phyloP scores from a whole-genome alignment of 2,329 filamentous ascomycete genomes.

The Coniochaeta sp. region DNA sequence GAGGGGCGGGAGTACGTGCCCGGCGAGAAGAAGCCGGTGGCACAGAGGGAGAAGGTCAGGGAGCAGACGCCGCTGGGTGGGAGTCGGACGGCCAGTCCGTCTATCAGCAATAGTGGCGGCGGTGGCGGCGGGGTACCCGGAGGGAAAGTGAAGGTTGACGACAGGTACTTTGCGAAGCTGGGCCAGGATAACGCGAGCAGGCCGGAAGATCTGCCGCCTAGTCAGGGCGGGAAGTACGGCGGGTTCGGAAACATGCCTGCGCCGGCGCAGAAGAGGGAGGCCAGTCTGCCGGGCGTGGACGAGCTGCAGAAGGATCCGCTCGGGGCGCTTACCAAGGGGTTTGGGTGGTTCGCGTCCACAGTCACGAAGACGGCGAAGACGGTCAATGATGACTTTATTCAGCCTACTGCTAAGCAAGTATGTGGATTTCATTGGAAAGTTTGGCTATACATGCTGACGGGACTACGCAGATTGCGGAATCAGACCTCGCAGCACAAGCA shows the following conservation, averaged over 20 bases:
- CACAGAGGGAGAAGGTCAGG: conserved; percentile 20
- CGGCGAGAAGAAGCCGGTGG: conserved; percentile 47
- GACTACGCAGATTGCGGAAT: conserved; percentile 61
- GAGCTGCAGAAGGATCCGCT: conserved; percentile 90
- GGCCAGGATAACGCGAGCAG: conserved; percentile 76
- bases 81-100: conserved; percentile 20
- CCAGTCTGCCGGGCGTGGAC: conserved; percentile 59
- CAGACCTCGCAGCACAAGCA: conserved; percentile 65
- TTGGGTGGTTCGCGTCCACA: conserved; percentile 87
- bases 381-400: conserved; percentile 85
- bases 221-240: conserved; percentile 83
- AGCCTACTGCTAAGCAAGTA: conserved; percentile 86
- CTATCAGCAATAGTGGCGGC: background rate
- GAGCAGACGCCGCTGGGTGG: conserved; percentile 24
- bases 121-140: background rate
- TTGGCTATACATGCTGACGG: background rate
- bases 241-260: conserved; percentile 80
- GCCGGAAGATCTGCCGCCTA: conserved; percentile 69
- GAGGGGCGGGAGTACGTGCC: conserved; percentile 83
- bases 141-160: conserved; percentile 59
- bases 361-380: conserved; percentile 87
- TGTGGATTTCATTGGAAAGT: conserved; percentile 13
- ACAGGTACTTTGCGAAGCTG: conserved; percentile 83
- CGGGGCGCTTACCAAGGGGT: conserved; percentile 80
- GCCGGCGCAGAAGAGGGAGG: conserved; percentile 34